Base-by-base conservation (phyloP, 2,329 filamentous ascomycete species). In the Microthyrium microscopicum region DNA sequence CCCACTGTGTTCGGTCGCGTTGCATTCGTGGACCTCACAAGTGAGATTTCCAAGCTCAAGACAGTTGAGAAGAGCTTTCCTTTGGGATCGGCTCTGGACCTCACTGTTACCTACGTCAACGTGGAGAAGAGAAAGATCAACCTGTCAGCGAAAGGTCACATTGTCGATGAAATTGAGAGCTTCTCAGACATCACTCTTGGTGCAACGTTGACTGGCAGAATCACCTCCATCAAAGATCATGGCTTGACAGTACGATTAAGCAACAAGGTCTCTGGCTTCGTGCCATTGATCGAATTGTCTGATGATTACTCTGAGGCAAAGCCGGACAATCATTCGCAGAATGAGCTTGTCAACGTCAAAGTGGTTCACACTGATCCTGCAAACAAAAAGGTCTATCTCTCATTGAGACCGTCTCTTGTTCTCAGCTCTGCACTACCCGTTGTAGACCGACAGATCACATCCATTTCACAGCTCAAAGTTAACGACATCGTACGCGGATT, bases 401-500 rank as follows among this genome's bases (percentile, higher is more conserved):
- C 87, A 5, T 69, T 77, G 25, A 73, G 89, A 27, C 82, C 85
- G 2, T 95, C 87, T 1, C 81, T 81, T 42, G 79, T 94, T 26
- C 62, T 95, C 40, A 92, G 81, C 57, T 93, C 87, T 1, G 78
- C 79, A 2, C 60, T 91, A 3, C 68, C 31, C 5, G n/a, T 75
- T 1, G 71, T 94, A 47, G 89, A 98, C 50, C 72, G 68, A 24
- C 83, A 94, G 46, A 73, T 98, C 42, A 68, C 64, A 9, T 69
- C 69, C 13, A 57, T 74, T 29, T 62, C 71, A n/a, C 73, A 91
- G 42, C 50, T 98, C 20, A 72, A 76, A 37, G 59, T 73, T 25
- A 82, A 85, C 39, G 76, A 91, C 40, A 61, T 94, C 20, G 64
- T 92, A 11, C 78, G 89, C 36, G 91, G 91, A 3, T 95, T 98